Evolutionary conservation across 768 basidiomycete genomes (phyloP), one percentile per base, ranked within the genome.

Genomic region (Termitomyces sp.): DNA sequence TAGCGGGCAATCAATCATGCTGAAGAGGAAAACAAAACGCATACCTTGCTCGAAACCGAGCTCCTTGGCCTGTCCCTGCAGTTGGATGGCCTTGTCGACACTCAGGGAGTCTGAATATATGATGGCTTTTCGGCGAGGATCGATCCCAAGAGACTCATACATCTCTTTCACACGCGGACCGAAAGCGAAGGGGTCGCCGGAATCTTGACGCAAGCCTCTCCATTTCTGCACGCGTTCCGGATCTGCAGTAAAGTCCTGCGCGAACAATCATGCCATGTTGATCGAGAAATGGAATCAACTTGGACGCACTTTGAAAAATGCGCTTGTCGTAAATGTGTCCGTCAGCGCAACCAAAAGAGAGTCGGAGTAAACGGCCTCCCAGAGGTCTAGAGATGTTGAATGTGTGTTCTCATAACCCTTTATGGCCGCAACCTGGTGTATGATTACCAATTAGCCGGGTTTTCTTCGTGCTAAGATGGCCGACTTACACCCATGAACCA

Each of bases 311-410:
- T 85, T 81, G 79, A 94, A 95, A 76, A 98, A 98, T 0, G 84
- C 86, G 37, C 83, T 75, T 1, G 91, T 92, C 6, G 95, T 91
- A 74, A 97, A 98, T 0, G 97, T 99, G 74, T 99, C 97, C 14
- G 97, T 97, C 38, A 98, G 77, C 20, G 95, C 94, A 60, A 93
- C 83, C 57, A 89, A 82, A 34, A 86, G 75, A 37, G 76, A 65
- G 69, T 84, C 72, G 5, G 77, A 74, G 67, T 91, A 88, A 46
- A 89, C 86, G 51, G 83, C 74, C 69, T 98, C 92, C 97, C 97
- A 99, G 55, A 92, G 81, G 47, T 88, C 81, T 70, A 98, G 78
- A 0, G 94, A 93, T 11, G 77, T 74, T 0, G 79, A 75, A 70
- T 97, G 94, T 20, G 87, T 87, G 43, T 82, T 73, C 59, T 88